phyloP scores from a whole-genome alignment of 805 yeast species.

The Candida sphagnicola region DNA sequence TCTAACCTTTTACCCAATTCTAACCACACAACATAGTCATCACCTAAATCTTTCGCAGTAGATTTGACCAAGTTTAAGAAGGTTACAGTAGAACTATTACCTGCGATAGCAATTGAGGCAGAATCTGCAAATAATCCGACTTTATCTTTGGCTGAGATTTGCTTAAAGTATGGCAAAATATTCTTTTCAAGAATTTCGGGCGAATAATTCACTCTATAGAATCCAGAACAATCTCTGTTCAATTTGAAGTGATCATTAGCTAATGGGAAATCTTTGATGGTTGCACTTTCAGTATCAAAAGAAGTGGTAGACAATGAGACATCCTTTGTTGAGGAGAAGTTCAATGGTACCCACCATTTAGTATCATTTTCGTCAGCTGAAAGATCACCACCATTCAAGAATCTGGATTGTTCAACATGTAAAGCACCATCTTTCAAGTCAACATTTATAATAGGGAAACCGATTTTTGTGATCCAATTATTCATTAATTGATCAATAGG shows the following conservation, averaged over 20 bases:
- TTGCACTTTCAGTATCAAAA: conserved; percentile 17
- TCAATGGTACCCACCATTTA: conserved; percentile 58
- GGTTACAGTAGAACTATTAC: conserved; percentile 35
- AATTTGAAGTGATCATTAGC: conserved; percentile 36
- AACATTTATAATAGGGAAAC: conserved; percentile 67
- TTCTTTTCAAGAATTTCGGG: conserved; percentile 35
- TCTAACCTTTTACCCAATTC: conserved; percentile 43
- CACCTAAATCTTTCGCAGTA: conserved; percentile 26
- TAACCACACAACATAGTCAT: conserved; percentile 50
- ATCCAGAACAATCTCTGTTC: conserved; percentile 49
- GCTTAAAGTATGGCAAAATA: conserved; percentile 33
- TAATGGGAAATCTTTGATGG: conserved; percentile 19
- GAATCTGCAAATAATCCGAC: conserved; percentile 55
- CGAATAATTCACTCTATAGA: conserved; percentile 53
- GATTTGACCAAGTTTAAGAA: conserved; percentile 40
- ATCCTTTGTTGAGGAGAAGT: conserved; percentile 16
- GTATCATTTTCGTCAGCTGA: conserved; percentile 53
- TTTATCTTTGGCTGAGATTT: conserved; percentile 44
- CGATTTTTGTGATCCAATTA: conserved; percentile 69
- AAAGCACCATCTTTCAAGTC: conserved; percentile 32
- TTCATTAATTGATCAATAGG: conserved; percentile 60
- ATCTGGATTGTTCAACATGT: conserved; percentile 53
- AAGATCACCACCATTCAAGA: conserved; percentile 60
- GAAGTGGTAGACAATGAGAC: conserved; percentile 15
- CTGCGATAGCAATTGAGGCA: conserved; percentile 46